phyloP scores from a whole-genome alignment of 345 rosid species.

The Populus ilicifolia region DNA sequence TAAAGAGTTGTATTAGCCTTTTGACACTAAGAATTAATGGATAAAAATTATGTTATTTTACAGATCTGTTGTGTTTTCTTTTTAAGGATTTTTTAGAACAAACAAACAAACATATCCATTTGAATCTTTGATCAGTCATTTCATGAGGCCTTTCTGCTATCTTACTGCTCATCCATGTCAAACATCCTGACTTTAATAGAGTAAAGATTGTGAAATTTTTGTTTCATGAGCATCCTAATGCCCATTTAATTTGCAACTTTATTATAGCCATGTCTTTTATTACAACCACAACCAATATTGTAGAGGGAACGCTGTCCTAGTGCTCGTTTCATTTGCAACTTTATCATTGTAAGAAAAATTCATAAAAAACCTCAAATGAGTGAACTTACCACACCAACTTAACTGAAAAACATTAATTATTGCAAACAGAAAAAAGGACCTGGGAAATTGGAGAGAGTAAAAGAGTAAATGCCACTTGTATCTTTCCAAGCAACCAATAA shows the following conservation, averaged over 20 bases:
- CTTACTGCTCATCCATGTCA: not conserved
- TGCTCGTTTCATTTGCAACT: not conserved
- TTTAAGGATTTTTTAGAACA: too few species aligned
- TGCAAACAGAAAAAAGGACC: not conserved
- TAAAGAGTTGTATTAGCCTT: too few species aligned
- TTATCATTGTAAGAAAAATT: conserved; percentile 1
- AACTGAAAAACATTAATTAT: not conserved
- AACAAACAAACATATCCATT: too few species aligned
- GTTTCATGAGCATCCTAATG: not conserved
- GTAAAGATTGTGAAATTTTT: not conserved
- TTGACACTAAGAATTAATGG: too few species aligned
- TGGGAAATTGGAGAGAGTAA: not conserved
- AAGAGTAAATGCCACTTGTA: not conserved
- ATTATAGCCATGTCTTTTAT: not conserved
- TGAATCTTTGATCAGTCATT: not conserved
- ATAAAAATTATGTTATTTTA: too few species aligned
- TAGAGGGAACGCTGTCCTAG: not conserved
- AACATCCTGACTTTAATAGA: not conserved
- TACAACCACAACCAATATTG: not conserved
- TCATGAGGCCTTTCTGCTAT: not conserved
- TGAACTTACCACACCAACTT: not conserved
- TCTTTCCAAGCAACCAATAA: not conserved
- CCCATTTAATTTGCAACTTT: not conserved
- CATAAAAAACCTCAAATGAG: conserved; percentile 6
- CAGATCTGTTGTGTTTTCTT: too few species aligned